Conservation (phyloP, 148 eudicot species). For the Agrostemma githago region DNA sequence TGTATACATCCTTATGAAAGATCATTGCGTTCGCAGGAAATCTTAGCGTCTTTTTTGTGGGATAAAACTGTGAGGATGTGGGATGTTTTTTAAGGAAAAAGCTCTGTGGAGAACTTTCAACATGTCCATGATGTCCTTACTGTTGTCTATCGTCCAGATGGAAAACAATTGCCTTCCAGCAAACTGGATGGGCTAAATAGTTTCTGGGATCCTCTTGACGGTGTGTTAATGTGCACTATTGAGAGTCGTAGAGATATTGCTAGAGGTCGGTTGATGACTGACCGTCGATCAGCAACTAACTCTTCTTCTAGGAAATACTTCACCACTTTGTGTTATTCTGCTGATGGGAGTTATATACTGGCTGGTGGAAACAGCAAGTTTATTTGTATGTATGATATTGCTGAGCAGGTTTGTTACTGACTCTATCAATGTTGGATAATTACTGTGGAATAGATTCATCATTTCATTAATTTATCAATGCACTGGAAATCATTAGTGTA, state of each 20-base stretch:
- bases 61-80: constrained; percentile 88
- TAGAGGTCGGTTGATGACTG: constrained; percentile 87
- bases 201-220: constrained; percentile 94
- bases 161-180: too few species aligned
- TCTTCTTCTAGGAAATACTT: constrained; percentile 87
- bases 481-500: too few species aligned
- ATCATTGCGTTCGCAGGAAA: constrained; percentile 39
- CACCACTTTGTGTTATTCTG: too few species aligned
- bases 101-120: constrained; percentile 81
- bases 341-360: too few species aligned
- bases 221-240: constrained; percentile 70
- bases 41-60: constrained; percentile 93
- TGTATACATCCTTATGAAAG: neutral
- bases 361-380: too few species aligned
- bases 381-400: too few species aligned
- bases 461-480: too few species aligned
- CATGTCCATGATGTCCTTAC: constrained; percentile 96
- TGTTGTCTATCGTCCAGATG: constrained; percentile 91
- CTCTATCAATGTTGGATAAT: too few species aligned
- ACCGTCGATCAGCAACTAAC: constrained; percentile 89
- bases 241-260: too few species aligned
- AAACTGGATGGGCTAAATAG: constrained; percentile 86
- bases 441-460: too few species aligned
- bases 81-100: constrained; percentile 95
- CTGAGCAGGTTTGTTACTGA: too few species aligned